These are phyloP conservation scores for Eragrostis nindensis DNA, from an alignment of 176 grass and related monocot genomes.

Conservation along the genomic window DNA sequence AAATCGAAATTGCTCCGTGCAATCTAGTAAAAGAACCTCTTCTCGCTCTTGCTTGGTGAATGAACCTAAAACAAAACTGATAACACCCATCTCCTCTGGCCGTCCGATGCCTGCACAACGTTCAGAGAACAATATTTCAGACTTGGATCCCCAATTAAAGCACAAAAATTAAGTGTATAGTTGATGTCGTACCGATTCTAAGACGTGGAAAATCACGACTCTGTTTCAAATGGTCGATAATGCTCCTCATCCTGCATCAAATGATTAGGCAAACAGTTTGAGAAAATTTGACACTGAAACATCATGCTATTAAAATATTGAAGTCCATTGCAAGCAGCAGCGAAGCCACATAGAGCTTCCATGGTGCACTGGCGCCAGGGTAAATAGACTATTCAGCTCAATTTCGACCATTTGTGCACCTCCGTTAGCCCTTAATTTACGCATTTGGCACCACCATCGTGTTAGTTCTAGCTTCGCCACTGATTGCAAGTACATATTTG, in stretches of 20 bases:
- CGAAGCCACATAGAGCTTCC: too few relatives aligned
- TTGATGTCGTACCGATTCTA: slow-evolving; percentile 60
- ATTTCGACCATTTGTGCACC: too few relatives aligned
- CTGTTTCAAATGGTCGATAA: slow-evolving; percentile 73
- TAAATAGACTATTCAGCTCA: too few relatives aligned
- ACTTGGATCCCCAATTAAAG: not conserved
- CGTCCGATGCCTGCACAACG: slow-evolving; percentile 63
- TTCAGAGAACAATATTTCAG: not conserved
- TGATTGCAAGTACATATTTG: too few relatives aligned
- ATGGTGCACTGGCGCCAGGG: too few relatives aligned
- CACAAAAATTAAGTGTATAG: not conserved
- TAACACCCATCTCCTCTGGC: slow-evolving; percentile 65
- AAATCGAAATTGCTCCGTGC: not conserved
- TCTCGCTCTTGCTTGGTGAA: slow-evolving; percentile 70
- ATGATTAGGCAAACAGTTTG: not conserved
- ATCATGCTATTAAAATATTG: not conserved
- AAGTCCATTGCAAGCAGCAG: not conserved
- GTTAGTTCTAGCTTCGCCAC: too few relatives aligned
- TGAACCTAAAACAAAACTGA: slow-evolving; percentile 61
- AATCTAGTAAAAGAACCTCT: slow-evolving; percentile 55
- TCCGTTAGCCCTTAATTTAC: too few relatives aligned
- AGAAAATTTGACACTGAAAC: not conserved
- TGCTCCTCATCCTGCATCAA: slow-evolving; percentile 66
- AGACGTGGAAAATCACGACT: slow-evolving; percentile 66
- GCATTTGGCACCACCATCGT: too few relatives aligned